Base-by-base conservation (phyloP, 176 grass and related monocot genomes). In the Eragrostis nindensis region DNA sequence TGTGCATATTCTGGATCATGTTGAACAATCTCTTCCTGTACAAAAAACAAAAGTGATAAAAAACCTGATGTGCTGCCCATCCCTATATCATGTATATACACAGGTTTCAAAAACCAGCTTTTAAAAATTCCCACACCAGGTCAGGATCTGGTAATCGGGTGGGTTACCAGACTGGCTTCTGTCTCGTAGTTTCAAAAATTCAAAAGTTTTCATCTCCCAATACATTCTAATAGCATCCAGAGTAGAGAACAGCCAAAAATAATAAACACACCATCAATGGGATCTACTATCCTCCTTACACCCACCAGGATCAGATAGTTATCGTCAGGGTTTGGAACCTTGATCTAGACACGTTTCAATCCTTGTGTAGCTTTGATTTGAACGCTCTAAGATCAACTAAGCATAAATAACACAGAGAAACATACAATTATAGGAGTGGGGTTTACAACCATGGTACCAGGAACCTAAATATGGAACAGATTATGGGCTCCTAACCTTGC, bases 1-100 rank as follows among this genome's bases (percentile, higher is more conserved):
- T 90, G 77, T 69, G 71, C 86, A 63, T 48, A 85, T 60, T 82
- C 75, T 54, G 79, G 50, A 32, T 89, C 74, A 63, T 89, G 56
- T 47, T 76, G 32, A 68, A 95, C 69, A 80, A 95, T 98, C 72
- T 93, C 92, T 89, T 98, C 96, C 96, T 98, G 92, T 63, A 84
- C 82, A 70, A 42, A 54, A 74, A 36, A 62, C 30, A n/a, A 50
- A 71, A 29, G 47, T 12, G 25, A 11, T 50, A 32, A 45, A 54
- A 41, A 57, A 46, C 53, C 79, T 63, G 11, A 11, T 57, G 45
- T 56, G 55, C 11, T 41, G 22, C 22, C 24, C 24, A 44, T 47
- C 32, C 61, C 21, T 30, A 44, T 27, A 64, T 61, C 41, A 59
- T 21, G 46, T 7, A 70, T 7, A 53, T 25, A 25, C 32, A 22